Evolutionary conservation across 2,329 filamentous ascomycete genomes (phyloP), one percentile per base, ranked within the genome.

Genomic region (Botrytis paeoniae): DNA sequence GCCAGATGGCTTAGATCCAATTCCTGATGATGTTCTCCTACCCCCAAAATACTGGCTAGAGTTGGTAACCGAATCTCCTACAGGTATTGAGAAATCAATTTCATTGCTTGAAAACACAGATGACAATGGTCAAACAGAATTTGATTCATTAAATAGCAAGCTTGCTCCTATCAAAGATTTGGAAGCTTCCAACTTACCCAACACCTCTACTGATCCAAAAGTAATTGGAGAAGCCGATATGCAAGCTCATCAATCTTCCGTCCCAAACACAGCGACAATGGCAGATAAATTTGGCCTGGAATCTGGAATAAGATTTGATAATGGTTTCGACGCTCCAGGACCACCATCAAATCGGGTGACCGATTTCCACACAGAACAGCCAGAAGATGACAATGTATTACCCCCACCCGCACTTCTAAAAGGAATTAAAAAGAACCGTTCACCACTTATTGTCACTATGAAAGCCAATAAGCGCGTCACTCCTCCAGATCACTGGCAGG

Each of bases 401-500:
- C 71, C 65, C 16, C 39, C 48, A 14, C 18, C 43, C 2, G 57
- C 51, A 29, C 51, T 57, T 57, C 16, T 57, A 9, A 29, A 57
- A 9, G 51, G n/a, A 6, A 29, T 57, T 8, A 57, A 57, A n/a
- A 57, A 29, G 16, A 8, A 57, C 18, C 51, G n/a, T 57, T 57
- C 51, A 18, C n/a, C n/a, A 57, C n/a, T 57, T 4, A 18, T 18
- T 9, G 70, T 37, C 22, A 20, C 82, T 0, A 80, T 99, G 0
- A 78, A 85, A 0, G 81, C 83, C n/a, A 97, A 97, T 79, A 81
- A 85, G 29, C 89, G 95, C 25, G 82, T 97, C 9, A 99, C 96
- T 0, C 90, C 95, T 0, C 66, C 81, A 1, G 84, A 85, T 1
- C 96, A 99, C 83, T 98, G 94, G 91, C 96, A 99, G 84, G 96